Conservation (phyloP, 257 asterid species). For the Paulownia fortunei region DNA sequence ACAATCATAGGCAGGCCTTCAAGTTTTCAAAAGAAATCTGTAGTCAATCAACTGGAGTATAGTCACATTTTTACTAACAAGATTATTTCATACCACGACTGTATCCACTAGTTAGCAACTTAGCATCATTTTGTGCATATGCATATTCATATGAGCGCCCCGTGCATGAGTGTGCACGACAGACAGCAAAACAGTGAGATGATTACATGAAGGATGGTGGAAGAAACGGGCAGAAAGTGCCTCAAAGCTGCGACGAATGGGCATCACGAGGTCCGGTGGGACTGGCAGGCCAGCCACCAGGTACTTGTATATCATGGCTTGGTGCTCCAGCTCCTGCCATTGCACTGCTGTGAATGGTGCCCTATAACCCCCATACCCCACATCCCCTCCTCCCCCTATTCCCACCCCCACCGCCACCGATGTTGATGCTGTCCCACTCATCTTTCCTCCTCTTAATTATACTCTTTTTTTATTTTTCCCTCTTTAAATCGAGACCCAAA, state of each 20-base stretch:
- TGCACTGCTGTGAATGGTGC: slow-evolving; percentile 91
- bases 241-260: slow-evolving; percentile 88
- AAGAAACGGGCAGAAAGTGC: slow-evolving; percentile 81
- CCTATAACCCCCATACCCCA: slow-evolving; percentile 64
- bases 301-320: slow-evolving; percentile 96
- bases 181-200: slow-evolving; percentile 23
- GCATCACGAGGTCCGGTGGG: slow-evolving; percentile 88
- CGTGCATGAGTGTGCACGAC: background rate
- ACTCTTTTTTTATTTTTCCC: slow-evolving; percentile 25
- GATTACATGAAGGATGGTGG: slow-evolving; percentile 73
- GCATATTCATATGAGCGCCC: background rate
- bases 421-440: slow-evolving; percentile 67
- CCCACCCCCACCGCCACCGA: slow-evolving; percentile 57
- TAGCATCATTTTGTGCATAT: background rate
- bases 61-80: slow-evolving; percentile 5
- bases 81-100: background rate
- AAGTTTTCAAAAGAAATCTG: background rate
- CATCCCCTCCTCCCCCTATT: slow-evolving; percentile 55
- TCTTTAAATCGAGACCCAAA: slow-evolving; percentile 30
- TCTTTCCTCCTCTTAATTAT: slow-evolving; percentile 32
- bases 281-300: slow-evolving; percentile 85
- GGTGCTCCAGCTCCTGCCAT: slow-evolving; percentile 98
- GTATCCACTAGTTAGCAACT: background rate
- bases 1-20: slow-evolving; percentile 6
- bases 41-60: background rate